Conservation (phyloP, 1,284 basidiomycete species). For the Puccinia coronata region DNA sequence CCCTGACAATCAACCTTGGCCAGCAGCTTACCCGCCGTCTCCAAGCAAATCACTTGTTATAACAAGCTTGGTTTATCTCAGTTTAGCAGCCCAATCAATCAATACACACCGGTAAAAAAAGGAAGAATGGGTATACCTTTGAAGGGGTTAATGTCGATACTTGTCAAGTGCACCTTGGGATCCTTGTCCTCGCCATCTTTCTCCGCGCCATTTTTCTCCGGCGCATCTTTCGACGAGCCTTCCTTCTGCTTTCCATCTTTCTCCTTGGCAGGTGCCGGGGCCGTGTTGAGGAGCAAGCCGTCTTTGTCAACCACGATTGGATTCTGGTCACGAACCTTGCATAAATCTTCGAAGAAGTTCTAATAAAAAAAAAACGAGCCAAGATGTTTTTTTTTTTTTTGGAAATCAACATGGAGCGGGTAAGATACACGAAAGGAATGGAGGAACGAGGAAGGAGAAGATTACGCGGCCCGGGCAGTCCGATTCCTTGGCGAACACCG, state of each 20-base stretch:
- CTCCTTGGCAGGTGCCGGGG: too few species aligned
- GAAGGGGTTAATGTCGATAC: constrained; percentile 1
- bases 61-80: background rate
- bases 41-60: background rate
- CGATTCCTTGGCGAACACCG: background rate
- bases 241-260: too few species aligned
- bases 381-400: background rate
- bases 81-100: background rate
- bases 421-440: background rate
- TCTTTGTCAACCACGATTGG: background rate
- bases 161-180: background rate
- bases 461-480: constrained; percentile 1
- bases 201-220: too few species aligned
- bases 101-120: background rate
- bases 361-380: background rate
- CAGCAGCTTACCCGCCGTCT: background rate
- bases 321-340: background rate
- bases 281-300: background rate
- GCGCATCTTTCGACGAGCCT: too few species aligned
- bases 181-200: too few species aligned
- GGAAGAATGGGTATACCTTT: constrained; percentile 15
- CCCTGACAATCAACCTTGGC: constrained; percentile 6
- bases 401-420: background rate
- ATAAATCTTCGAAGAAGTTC: constrained; percentile 25
- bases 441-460: background rate